Percentiles rank a stretch among this genome's conserved stretches.
phyloP scores from a whole-genome alignment of 2,329 filamentous ascomycete genomes.

The Plenodomus lindquistii region DNA sequence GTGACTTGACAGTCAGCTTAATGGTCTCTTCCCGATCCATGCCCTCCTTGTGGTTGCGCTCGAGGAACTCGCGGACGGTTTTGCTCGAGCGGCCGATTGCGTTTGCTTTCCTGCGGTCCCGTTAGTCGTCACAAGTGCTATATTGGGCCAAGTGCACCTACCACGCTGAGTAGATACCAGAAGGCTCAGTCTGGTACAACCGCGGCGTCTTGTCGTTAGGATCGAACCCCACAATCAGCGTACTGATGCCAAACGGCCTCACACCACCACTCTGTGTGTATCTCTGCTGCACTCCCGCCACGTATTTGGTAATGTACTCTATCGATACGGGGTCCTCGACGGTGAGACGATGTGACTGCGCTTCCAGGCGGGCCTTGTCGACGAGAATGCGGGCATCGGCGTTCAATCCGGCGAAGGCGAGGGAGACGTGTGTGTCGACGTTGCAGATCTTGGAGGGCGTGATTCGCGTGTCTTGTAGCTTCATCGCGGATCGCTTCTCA shows the following conservation, averaged over 20 bases:
- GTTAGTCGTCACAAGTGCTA: slow-evolving; percentile 9
- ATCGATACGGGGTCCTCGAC: slow-evolving; percentile 97
- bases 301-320: slow-evolving; percentile 99
- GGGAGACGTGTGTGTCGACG: slow-evolving; percentile 92
- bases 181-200: slow-evolving; percentile 98
- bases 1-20: slow-evolving; percentile 95
- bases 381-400: slow-evolving; percentile 97
- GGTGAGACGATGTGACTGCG: slow-evolving; percentile 94
- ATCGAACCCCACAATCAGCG: slow-evolving; percentile 97
- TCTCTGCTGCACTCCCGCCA: slow-evolving; percentile 95
- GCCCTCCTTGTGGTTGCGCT: slow-evolving; percentile 97
- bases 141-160: slow-evolving; percentile 52
- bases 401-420: slow-evolving; percentile 96
- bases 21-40: slow-evolving; percentile 98
- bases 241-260: slow-evolving; percentile 97
- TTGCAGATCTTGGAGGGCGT: slow-evolving; percentile 98
- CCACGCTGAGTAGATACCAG: slow-evolving; percentile 98
- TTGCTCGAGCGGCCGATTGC: slow-evolving; percentile 98
- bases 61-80: slow-evolving; percentile 97
- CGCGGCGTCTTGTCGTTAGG: slow-evolving; percentile 85
- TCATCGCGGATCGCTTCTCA: slow-evolving; percentile 99
- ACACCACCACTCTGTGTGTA: slow-evolving; percentile 99
- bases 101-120: slow-evolving; percentile 83
- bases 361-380: slow-evolving; percentile 96
- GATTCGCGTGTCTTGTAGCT: slow-evolving; percentile 98